phyloP scores from a whole-genome alignment of 192 early-diverging fungal species.

The Coemansia sp. region DNA sequence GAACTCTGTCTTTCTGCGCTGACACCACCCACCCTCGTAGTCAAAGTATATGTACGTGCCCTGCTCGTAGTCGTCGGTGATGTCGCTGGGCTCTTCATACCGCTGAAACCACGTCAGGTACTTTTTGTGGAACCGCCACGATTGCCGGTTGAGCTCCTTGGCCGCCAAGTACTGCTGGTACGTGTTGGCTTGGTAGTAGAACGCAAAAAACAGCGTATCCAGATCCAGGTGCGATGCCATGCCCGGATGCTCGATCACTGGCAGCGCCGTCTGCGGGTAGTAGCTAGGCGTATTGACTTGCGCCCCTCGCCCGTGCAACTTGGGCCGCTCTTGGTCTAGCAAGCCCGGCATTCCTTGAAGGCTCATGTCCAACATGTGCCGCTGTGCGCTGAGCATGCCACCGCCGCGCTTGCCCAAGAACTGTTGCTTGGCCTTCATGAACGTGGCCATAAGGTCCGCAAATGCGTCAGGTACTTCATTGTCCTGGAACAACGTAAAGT shows the following conservation, averaged over 20 bases:
- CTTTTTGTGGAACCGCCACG: constrained; percentile 99
- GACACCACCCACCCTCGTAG: constrained; percentile 96
- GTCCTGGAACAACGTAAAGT: constrained; percentile 52
- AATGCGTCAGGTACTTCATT: constrained; percentile 64
- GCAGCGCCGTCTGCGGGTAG: constrained; percentile 85
- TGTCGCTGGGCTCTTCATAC: constrained; percentile 92
- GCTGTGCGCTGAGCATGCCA: constrained; percentile 27
- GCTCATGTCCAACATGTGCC: constrained; percentile 84
- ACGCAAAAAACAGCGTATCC: constrained; percentile 96
- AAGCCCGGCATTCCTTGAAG: constrained; percentile 80
- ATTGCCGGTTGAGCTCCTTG: constrained; percentile 92
- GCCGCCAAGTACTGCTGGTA: constrained; percentile 97
- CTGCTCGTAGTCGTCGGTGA: constrained; percentile 96
- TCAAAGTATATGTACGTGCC: constrained; percentile 99
- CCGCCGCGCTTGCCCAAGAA: constrained; percentile 33
- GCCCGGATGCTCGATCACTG: constrained; percentile 79
- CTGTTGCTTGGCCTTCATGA: constrained; percentile 66
- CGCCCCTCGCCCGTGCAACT: constrained; percentile 36
- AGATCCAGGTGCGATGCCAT: constrained; percentile 91
- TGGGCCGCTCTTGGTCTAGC: constrained; percentile 79
- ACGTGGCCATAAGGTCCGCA: constrained; percentile 67
- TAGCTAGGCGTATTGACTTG: constrained; percentile 77
- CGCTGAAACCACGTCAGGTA: constrained; percentile 99
- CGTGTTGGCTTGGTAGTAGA: constrained; percentile 96
- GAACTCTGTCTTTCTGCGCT: constrained; percentile 96